Conservation (phyloP, 768 basidiomycete species). For the Leccinum sublutescens region DNA sequence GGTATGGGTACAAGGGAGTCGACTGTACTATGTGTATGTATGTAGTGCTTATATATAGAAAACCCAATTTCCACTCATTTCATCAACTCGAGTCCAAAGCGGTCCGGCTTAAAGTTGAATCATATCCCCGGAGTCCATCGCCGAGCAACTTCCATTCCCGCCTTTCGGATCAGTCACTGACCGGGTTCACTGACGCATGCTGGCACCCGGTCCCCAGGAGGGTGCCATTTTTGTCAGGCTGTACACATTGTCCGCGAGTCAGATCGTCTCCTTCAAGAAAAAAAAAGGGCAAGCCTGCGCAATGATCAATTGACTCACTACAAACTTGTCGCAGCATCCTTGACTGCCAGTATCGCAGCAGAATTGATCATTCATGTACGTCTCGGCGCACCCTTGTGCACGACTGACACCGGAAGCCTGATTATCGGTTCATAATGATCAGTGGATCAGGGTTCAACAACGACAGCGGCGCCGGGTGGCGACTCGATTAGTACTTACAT, state of each 20-base stretch:
- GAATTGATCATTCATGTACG: neutral
- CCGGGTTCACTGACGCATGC: too few species aligned
- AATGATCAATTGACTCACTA: neutral
- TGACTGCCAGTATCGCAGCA: neutral
- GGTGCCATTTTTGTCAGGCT: neutral
- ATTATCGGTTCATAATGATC: neutral
- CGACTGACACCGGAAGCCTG: neutral
- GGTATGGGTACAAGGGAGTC: too few species aligned
- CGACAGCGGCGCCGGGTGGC: neutral
- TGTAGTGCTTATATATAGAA: too few species aligned
- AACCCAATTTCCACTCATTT: too few species aligned
- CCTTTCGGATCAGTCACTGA: too few species aligned
- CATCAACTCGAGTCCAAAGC: too few species aligned
- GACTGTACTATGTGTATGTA: too few species aligned
- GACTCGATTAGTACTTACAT: neutral
- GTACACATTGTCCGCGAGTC: neutral
- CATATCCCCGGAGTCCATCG: too few species aligned
- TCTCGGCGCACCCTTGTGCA: too few species aligned
- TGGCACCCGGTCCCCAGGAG: too few species aligned
- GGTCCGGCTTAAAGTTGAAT: too few species aligned
- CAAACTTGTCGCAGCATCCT: neutral
- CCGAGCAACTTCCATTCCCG: too few species aligned
- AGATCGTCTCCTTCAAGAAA: neutral
- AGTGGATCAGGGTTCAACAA: neutral
- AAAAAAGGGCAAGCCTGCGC: neutral